These are phyloP conservation scores for Apiotrichum gracile DNA, from an alignment of 1,284 basidiomycete genomes.

Conservation along the genomic window DNA sequence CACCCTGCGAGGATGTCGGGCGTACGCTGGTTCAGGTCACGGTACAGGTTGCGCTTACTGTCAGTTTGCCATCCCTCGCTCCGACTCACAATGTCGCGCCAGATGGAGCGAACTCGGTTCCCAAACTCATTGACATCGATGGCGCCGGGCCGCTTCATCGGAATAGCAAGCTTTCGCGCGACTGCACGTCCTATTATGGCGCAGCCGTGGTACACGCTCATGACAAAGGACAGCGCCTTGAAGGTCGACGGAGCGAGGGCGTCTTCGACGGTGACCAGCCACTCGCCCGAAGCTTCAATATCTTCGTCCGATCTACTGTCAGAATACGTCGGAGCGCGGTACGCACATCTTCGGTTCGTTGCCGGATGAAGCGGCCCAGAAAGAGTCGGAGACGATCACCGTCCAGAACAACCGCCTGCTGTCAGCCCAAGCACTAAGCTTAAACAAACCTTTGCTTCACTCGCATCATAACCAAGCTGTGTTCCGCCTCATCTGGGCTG, in stretches of 20 bases:
- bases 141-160: conserved; percentile 19
- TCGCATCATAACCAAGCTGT: conserved; percentile 12
- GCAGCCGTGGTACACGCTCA: conserved; percentile 19
- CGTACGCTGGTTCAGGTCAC: conserved; percentile 8
- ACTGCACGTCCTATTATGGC: conserved; percentile 17
- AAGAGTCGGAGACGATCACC: conserved; percentile 27
- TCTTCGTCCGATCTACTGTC: not conserved
- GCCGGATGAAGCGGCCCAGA: conserved; percentile 26
- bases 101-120: conserved; percentile 12
- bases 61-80: not conserved
- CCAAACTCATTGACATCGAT: conserved; percentile 24
- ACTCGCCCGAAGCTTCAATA: conserved; percentile 19
- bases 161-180: conserved; percentile 18
- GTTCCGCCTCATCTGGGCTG: not conserved
- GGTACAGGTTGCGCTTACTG: conserved; percentile 11
- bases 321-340: too few species aligned
- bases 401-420: conserved; percentile 32
- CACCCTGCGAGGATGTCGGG: conserved; percentile 12
- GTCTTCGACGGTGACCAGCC: conserved; percentile 19
- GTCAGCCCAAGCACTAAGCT: not conserved
- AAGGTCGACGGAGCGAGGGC: conserved; percentile 15
- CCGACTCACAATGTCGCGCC: conserved; percentile 26
- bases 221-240: conserved; percentile 21
- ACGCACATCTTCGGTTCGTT: conserved; percentile 27
- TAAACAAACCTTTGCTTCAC: conserved; percentile 21